phyloP scores from a whole-genome alignment of 1,284 basidiomycete species.

The Puccinia novopanici region DNA sequence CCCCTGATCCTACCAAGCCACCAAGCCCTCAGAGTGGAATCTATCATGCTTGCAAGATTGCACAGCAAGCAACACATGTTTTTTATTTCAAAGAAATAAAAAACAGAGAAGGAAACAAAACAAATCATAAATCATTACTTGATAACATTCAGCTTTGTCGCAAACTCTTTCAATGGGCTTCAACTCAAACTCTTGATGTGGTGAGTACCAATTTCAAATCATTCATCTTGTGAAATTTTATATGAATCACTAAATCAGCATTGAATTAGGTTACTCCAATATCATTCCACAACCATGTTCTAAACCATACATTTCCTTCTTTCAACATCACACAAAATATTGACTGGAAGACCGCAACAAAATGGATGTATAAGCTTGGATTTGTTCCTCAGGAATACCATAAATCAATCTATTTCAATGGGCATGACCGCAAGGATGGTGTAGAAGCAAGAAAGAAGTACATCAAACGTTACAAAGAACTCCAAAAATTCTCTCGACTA shows the following conservation, averaged over 20 bases:
- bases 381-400: constrained; percentile 1
- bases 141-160: neutral
- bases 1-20: neutral
- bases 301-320: constrained; percentile 8
- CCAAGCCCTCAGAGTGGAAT: neutral
- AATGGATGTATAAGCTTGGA: constrained; percentile 40
- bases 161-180: constrained; percentile 31
- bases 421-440: constrained; percentile 3
- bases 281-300: neutral
- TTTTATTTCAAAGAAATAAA: neutral
- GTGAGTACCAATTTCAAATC: constrained; percentile 9
- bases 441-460: neutral
- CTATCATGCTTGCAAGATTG: neutral
- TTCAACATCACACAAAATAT: constrained; percentile 1
- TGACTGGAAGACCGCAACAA: neutral
- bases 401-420: constrained; percentile 37
- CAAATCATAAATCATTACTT: constrained; percentile 30
- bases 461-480: neutral
- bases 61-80: constrained; percentile 23
- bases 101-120: neutral
- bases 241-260: neutral
- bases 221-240: neutral
- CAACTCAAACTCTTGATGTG: constrained; percentile 9
- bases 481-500: neutral
- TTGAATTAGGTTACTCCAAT: constrained; percentile 23